These are phyloP conservation scores for Rhynchospora pubera DNA, from an alignment of 176 grass and related monocot species.

Conservation along the genomic window DNA sequence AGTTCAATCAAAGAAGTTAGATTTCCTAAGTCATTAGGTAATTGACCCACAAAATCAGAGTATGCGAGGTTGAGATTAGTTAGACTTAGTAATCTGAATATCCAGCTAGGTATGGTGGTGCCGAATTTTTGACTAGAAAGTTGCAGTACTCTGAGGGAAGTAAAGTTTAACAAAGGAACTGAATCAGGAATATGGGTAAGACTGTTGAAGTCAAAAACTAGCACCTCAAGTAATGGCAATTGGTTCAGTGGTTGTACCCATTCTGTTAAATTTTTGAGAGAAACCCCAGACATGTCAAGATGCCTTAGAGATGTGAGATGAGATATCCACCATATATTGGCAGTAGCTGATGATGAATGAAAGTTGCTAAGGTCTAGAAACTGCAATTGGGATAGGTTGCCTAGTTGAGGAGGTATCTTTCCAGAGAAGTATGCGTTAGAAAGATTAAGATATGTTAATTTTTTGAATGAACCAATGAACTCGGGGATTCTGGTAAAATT, in stretches of 20 bases:
- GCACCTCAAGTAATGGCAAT: neutral
- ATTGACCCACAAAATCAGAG: neutral
- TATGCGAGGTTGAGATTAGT: neutral
- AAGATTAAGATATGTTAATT: slow-evolving; percentile 27
- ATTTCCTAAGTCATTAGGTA: neutral
- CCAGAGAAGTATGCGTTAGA: neutral
- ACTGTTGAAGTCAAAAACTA: neutral
- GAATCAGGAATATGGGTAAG: neutral
- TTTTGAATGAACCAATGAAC: slow-evolving; percentile 19
- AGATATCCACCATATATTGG: neutral
- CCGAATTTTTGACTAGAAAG: neutral
- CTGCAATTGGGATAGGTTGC: slow-evolving; percentile 28
- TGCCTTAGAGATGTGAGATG: slow-evolving; percentile 1
- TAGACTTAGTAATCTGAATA: neutral
- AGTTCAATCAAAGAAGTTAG: neutral
- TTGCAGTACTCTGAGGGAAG: neutral
- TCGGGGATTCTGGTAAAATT: neutral
- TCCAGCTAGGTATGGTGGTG: neutral
- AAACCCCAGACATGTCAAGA: neutral
- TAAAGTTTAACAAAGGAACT: neutral
- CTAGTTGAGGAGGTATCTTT: slow-evolving; percentile 19
- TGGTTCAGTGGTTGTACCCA: neutral
- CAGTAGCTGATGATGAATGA: neutral
- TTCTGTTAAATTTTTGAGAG: neutral
- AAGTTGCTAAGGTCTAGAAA: neutral